phyloP scores from a whole-genome alignment of 1,284 basidiomycete species.

The Leccinum griseonigrum region DNA sequence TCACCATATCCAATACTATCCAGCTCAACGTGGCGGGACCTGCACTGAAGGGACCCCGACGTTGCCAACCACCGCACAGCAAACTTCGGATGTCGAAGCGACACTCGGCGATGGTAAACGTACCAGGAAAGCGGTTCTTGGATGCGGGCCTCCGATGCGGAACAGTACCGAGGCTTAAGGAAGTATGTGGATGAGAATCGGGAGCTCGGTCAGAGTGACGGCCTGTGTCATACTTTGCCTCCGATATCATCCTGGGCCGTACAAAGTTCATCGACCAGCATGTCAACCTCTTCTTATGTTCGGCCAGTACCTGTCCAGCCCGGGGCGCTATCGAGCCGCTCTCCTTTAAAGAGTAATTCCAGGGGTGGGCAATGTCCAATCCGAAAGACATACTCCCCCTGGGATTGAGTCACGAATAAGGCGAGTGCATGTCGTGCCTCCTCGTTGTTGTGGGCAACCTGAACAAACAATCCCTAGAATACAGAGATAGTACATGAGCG shows the following conservation, averaged over 20 bases:
- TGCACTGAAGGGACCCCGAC: constrained; percentile 38
- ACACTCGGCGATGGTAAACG: constrained; percentile 72
- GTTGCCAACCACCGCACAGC: constrained; percentile 95
- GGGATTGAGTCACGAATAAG: constrained; percentile 56
- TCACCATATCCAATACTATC: too few species aligned
- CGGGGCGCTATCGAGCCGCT: constrained; percentile 40
- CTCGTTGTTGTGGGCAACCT: constrained; percentile 42
- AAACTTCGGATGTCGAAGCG: constrained; percentile 79
- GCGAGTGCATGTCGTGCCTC: constrained; percentile 61
- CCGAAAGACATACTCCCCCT: constrained; percentile 70
- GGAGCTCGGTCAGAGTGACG: neutral
- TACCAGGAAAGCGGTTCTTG: constrained; percentile 58
- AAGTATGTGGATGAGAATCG: constrained; percentile 1
- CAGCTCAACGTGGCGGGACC: too few species aligned
- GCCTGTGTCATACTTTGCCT: constrained; percentile 52
- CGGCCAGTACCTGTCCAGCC: constrained; percentile 55
- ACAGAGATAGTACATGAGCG: constrained; percentile 2
- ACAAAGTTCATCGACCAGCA: constrained; percentile 42
- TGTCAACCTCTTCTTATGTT: constrained; percentile 52
- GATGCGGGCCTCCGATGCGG: constrained; percentile 43
- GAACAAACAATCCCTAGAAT: constrained; percentile 43
- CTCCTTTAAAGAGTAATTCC: constrained; percentile 50
- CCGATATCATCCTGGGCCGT: constrained; percentile 63
- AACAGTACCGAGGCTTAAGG: constrained; percentile 56
- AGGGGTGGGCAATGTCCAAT: constrained; percentile 63